These are phyloP conservation scores for Pichia paraexigua DNA, from an alignment of 805 yeast genomes.

Conservation along the genomic window DNA sequence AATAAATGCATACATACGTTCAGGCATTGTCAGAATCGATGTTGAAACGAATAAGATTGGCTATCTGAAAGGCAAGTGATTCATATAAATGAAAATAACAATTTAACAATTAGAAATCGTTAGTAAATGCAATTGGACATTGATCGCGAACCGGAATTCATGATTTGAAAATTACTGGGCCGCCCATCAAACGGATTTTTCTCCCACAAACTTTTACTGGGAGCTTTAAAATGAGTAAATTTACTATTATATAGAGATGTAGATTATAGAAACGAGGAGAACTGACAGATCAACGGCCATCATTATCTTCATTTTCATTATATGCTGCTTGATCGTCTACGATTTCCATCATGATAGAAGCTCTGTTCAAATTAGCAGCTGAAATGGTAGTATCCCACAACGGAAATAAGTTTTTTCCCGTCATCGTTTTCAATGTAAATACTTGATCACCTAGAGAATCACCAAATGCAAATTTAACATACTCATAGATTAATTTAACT, in stretches of 20 bases:
- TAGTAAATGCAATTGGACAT: not conserved
- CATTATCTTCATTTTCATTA: too few relatives aligned
- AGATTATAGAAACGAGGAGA: too few relatives aligned
- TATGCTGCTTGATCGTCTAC: slow-evolving; percentile 21
- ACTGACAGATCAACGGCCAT: too few relatives aligned
- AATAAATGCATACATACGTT: not conserved
- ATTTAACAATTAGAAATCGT: not conserved
- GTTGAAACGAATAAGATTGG: not conserved
- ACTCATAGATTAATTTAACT: slow-evolving; percentile 54
- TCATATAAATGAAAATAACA: not conserved
- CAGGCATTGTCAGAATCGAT: not conserved
- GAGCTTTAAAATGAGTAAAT: too few relatives aligned
- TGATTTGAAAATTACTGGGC: not conserved
- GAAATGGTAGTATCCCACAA: slow-evolving; percentile 50
- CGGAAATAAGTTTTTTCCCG: slow-evolving; percentile 50
- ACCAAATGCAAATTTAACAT: slow-evolving; percentile 52
- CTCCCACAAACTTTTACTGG: too few relatives aligned
- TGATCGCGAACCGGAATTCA: not conserved
- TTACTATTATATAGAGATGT: too few relatives aligned
- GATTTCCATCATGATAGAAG: slow-evolving; percentile 65
- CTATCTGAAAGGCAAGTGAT: not conserved
- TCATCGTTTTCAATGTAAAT: slow-evolving; percentile 51
- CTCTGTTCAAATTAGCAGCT: slow-evolving; percentile 74
- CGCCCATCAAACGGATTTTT: too few relatives aligned
- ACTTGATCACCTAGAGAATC: slow-evolving; percentile 33